Conservation (phyloP, 2,329 filamentous ascomycete species). For the Cercospora sp. region DNA sequence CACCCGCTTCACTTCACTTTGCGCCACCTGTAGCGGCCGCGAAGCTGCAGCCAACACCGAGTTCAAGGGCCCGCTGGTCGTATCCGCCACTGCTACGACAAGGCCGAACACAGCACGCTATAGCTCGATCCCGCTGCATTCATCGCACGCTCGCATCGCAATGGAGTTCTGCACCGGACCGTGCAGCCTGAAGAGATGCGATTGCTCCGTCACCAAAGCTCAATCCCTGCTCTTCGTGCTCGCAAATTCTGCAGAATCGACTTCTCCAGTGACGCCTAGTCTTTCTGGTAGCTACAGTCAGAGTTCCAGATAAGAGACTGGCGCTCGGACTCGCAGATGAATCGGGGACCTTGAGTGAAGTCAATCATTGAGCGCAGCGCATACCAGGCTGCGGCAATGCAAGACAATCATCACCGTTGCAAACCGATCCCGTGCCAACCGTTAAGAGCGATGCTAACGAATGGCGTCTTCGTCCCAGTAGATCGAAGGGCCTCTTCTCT, state of each 20-base stretch:
- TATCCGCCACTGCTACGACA: not conserved
- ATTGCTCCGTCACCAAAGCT: not conserved
- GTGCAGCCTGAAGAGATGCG: not conserved
- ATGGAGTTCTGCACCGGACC: not conserved
- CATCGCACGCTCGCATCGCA: not conserved
- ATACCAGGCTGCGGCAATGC: not conserved
- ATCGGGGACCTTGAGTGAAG: not conserved
- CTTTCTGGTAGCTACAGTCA: not conserved
- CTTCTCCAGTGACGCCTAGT: not conserved
- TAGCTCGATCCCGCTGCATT: not conserved
- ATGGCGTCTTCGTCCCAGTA: not conserved
- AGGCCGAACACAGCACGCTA: not conserved
- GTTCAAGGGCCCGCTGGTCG: not conserved
- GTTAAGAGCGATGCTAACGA: not conserved
- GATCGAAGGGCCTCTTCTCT: not conserved
- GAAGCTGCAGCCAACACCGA: not conserved
- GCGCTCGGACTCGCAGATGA: not conserved
- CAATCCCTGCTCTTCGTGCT: not conserved
- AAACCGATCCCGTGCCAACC: not conserved
- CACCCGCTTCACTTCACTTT: not conserved
- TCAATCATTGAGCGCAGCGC: not conserved
- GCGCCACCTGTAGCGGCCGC: not conserved
- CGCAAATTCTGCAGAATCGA: not conserved
- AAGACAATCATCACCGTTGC: not conserved
- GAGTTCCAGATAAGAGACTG: not conserved